Base-by-base conservation (phyloP, 2,329 filamentous ascomycete genomes). In the Ustulina deusta region DNA sequence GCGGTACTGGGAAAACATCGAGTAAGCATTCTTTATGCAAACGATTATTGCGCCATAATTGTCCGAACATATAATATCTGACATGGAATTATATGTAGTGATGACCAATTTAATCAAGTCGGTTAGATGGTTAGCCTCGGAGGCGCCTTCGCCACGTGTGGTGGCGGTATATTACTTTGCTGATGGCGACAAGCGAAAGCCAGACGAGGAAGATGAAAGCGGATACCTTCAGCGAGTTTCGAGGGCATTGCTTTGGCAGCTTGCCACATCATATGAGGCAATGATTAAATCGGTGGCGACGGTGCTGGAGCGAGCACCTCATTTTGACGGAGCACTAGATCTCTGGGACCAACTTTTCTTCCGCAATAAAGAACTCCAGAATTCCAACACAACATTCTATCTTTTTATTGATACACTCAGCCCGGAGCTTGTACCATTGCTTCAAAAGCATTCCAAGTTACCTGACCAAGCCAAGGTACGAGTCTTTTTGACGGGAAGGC, bases 1-100 rank as follows among this genome's bases (percentile, higher is more conserved):
- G 73, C 34, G 74, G 75, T 36, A 74, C 78, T 0, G 78, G 78
- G 3, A 79, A 79, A 68, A 78, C 78, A 20, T 78, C 77, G 32
- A 70, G 70, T 72, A 64, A 68, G 70, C 55, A 44, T 58, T 63
- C 25, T 22, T 29, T 20, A 4, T 15, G 11, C 6, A 15, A 38
- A 32, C 9, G 4, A 6, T n/a, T 13, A 32, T 22, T 32, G 10
- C 32, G 15, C 6, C n/a, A 10, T 1, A 29, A 52, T 25, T 32
- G 4, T 11, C n/a, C 3, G 38, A 22, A 15, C 17, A 11, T 20
- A 17, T 42, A 13, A 10, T 42, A 29, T 44, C 58, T 61, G 58
- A 69, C 27, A 25, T 17, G 27, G 3, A 10, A 17, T n/a, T 42
- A 6, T 9, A 1, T 62, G 13, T 51, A 25, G 65, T 78, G 64